A percentile compares a stretch with the other conserved stretches of the same genome.
These are phyloP conservation scores for Lasiosphaeria hispida DNA, from an alignment of 495 filamentous ascomycete genomes.

Conservation along the genomic window DNA sequence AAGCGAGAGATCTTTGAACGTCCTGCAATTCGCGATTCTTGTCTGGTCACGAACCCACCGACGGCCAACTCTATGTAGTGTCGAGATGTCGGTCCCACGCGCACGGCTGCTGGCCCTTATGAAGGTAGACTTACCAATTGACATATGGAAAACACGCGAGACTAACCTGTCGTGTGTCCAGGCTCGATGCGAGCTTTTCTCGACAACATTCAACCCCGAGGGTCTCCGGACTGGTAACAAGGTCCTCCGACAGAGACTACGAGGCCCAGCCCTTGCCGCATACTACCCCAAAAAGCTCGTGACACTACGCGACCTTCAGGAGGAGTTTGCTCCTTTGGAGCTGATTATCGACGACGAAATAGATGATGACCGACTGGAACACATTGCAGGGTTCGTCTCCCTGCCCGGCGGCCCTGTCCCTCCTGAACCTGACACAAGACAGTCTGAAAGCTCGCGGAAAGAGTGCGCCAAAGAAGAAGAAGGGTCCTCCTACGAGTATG, in stretches of 20 bases:
- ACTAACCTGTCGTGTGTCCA: slow-evolving; percentile 34
- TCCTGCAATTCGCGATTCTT: slow-evolving; percentile 5
- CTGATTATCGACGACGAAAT: slow-evolving; percentile 67
- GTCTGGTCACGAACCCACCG: slow-evolving; percentile 3
- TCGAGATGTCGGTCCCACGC: slow-evolving; percentile 68
- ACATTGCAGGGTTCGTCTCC: slow-evolving; percentile 54
- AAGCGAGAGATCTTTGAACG: slow-evolving; percentile 19
- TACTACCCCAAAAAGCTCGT: slow-evolving; percentile 82
- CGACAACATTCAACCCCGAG: slow-evolving; percentile 83
- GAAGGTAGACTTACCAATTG: slow-evolving; percentile 56
- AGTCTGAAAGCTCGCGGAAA: slow-evolving; percentile 80
- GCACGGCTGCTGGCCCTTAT: slow-evolving; percentile 72
- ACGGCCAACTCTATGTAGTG: slow-evolving; percentile 23
- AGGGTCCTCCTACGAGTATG: slow-evolving; percentile 59
- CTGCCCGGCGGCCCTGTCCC: background rate
- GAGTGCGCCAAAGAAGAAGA: slow-evolving; percentile 88
- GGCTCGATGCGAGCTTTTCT: slow-evolving; percentile 90
- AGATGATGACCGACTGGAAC: slow-evolving; percentile 76
- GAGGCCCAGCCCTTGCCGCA: slow-evolving; percentile 69
- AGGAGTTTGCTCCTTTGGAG: slow-evolving; percentile 52
- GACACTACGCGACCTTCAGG: slow-evolving; percentile 66
- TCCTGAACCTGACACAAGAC: slow-evolving; percentile 26
- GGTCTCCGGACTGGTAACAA: slow-evolving; percentile 80
- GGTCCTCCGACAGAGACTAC: slow-evolving; percentile 78
- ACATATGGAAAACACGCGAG: background rate